Conservation (phyloP, 768 basidiomycete species). For the Suillus placidus region DNA sequence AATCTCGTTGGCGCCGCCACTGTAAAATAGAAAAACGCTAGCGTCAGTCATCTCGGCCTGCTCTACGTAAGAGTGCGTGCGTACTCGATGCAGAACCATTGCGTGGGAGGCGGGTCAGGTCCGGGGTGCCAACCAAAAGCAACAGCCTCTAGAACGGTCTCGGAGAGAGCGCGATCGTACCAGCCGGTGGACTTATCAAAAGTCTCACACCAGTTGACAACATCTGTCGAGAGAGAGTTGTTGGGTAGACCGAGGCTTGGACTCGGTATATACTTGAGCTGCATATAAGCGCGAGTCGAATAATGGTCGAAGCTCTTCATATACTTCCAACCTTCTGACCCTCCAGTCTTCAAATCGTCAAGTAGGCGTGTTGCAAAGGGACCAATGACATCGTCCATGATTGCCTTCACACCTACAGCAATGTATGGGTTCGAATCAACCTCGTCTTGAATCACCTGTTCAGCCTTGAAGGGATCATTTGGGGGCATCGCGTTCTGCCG, state of each 20-base stretch:
- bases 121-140: conserved; percentile 21
- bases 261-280: conserved; percentile 14
- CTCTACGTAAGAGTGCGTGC: conserved; percentile 10
- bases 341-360: too few species aligned
- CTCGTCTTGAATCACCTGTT: too few species aligned
- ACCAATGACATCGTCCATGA: too few species aligned
- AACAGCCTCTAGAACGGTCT: conserved; percentile 34
- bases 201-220: conserved; percentile 38
- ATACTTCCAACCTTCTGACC: too few species aligned
- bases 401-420: too few species aligned
- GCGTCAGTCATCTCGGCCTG: conserved; percentile 1
- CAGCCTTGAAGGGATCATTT: too few species aligned
- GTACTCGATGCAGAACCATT: conserved; percentile 26
- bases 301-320: too few species aligned
- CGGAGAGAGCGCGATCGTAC: conserved; percentile 37
- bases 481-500: too few species aligned
- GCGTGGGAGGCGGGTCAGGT: neutral
- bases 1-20: conserved; percentile 17
- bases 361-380: too few species aligned
- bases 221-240: conserved; percentile 1
- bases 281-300: conserved; percentile 1
- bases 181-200: conserved; percentile 35
- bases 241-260: conserved; percentile 10
- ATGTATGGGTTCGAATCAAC: too few species aligned
- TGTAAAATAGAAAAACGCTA: neutral